Conservation (phyloP, 768 basidiomycete genomes). For the Lactarius quietus region DNA sequence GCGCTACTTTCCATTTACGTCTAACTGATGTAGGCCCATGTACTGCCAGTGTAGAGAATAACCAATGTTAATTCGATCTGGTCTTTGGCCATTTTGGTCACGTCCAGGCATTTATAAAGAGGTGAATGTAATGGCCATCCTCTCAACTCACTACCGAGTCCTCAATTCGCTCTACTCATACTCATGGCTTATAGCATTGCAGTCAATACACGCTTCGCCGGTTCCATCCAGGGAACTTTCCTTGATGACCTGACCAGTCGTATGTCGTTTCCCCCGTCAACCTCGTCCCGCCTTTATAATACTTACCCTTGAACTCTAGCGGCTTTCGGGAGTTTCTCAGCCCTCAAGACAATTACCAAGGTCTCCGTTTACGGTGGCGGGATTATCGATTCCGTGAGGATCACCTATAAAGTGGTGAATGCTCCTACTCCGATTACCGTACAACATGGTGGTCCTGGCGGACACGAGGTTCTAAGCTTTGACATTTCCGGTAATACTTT, state of each 20-base stretch:
- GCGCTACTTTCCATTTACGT: too few relatives aligned
- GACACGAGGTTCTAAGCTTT: neutral
- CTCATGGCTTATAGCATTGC: neutral
- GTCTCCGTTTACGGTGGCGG: neutral
- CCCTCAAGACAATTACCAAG: neutral
- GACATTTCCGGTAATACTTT: neutral
- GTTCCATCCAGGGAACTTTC: neutral
- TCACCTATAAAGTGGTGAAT: neutral
- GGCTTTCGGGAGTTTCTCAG: neutral
- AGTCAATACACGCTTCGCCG: neutral
- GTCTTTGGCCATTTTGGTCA: constrained; percentile 2
- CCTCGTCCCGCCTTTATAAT: neutral
- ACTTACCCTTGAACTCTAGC: neutral
- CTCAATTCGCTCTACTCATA: neutral
- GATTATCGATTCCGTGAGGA: neutral
- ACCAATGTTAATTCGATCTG: too few relatives aligned
- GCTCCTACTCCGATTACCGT: neutral
- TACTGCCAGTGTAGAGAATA: too few relatives aligned
- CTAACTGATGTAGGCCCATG: too few relatives aligned
- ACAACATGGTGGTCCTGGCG: neutral
- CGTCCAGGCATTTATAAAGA: too few relatives aligned
- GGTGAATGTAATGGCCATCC: too few relatives aligned
- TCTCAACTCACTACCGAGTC: neutral
- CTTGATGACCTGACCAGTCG: neutral
- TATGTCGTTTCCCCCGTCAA: neutral